Evolutionary conservation across 2,329 filamentous ascomycete species (phyloP), one percentile per base, ranked within the genome.

Genomic region (Ascochyta pisi): DNA sequence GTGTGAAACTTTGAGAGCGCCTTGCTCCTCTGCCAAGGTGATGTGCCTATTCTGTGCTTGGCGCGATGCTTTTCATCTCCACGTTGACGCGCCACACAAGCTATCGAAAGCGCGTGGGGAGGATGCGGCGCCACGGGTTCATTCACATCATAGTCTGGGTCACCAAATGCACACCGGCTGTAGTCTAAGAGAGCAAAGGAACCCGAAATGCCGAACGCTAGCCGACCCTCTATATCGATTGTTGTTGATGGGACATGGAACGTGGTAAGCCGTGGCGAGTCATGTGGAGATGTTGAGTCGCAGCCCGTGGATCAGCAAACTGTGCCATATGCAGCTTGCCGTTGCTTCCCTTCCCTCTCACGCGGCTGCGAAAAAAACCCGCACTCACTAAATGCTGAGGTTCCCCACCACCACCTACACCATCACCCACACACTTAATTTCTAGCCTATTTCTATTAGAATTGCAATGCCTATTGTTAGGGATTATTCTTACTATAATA

Each of bases 221-320:
- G 42, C n/a, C 38, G 10, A n/a, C 19, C 23, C 6, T 31, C 13
- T 51, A 29, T 50, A 48, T 44, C 42, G 47, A 50, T 50, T 50
- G 50, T 50, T 50, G 47, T 41, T 29, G 43, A 50, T 34, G 37
- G 41, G 29, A 31, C 23, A 27, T 26, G 5, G 15, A 26, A 34
- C 33, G 40, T 29, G 22, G 27, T 29, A 22, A 38, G 31, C 42
- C 47, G 50, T 56, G 42, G 48, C 53, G 13, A 9, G 4, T 33
- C 22, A 44, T 44, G 51, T 44, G 51, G 45, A 54, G 39, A 45
- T 40, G 39, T 44, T 54, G 45, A 45, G 27, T 53, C 37, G 50
- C 23, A n/a, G 35, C n/a, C 24, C 8, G 41, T 31, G 26, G 22
- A 29, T 4, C 38, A 39, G 35, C 45, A 31, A 42, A 27, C 42